These are phyloP conservation scores for Asclepias syriaca DNA, from an alignment of 257 asterid species.

Conservation along the genomic window DNA sequence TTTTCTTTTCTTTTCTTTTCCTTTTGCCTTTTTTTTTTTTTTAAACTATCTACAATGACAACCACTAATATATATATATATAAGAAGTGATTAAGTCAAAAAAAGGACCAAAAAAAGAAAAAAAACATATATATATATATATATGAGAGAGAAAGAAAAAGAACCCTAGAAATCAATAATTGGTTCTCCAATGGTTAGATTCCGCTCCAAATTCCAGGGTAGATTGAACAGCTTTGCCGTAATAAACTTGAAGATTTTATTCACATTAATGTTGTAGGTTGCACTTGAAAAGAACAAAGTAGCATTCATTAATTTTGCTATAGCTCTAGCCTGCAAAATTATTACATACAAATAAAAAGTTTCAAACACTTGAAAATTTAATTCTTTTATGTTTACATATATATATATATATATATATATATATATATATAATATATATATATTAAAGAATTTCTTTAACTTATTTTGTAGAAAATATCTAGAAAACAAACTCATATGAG, in stretches of 20 bases:
- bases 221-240: conserved; percentile 77
- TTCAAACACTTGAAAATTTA: no score
- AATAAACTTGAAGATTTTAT: conserved; percentile 79
- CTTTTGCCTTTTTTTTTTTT: no score
- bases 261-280: conserved; percentile 79
- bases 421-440: no score
- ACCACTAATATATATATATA: neutral
- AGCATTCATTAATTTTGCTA: conserved; percentile 73
- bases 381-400: no score
- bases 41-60: conserved; percentile 15
- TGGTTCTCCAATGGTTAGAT: conserved; percentile 87
- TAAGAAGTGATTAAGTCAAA: neutral
- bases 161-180: conserved; percentile 62
- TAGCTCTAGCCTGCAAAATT: conserved; percentile 59
- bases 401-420: no score
- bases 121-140: no score
- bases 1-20: neutral
- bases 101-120: no score
- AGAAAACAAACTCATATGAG: neutral
- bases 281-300: conserved; percentile 85
- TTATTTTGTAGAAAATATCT: conserved; percentile 1
- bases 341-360: no score
- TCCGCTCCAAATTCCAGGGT: conserved; percentile 72
- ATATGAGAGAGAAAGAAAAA: no score
- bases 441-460: no score